Conservation (phyloP, 2,329 filamentous ascomycete genomes). For the Eurotiales sp. region DNA sequence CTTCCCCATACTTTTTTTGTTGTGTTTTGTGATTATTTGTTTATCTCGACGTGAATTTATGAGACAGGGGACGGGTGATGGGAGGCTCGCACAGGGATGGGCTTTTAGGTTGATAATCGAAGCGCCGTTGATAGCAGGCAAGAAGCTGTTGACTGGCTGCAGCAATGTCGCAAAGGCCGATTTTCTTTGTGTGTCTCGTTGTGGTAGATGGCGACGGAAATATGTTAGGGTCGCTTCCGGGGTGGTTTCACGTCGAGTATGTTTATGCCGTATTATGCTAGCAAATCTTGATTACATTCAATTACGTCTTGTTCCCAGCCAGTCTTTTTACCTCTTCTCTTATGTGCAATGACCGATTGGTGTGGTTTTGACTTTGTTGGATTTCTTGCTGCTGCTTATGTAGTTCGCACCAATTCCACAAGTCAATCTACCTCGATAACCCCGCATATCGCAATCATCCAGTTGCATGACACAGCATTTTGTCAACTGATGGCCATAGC, state of each 20-base stretch:
- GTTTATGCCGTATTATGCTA: not conserved
- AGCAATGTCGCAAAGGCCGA: not conserved
- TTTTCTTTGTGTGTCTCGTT: constrained; percentile 13
- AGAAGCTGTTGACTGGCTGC: not conserved
- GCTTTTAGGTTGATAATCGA: not conserved
- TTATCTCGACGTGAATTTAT: constrained; percentile 14
- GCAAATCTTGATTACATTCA: not conserved
- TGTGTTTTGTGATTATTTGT: constrained; percentile 1
- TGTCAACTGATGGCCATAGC: no score
- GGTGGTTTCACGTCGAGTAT: constrained; percentile 41
- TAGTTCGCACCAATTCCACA: no score
- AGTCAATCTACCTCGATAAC: no score
- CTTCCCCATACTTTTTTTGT: not conserved
- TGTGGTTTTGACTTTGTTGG: no score
- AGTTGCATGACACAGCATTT: no score
- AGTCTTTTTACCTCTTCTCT: constrained; percentile 12
- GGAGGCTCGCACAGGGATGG: not conserved
- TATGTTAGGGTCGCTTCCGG: constrained; percentile 47
- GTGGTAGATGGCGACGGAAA: constrained; percentile 38
- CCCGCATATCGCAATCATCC: no score
- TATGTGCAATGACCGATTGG: no score
- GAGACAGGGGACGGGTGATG: constrained; percentile 7
- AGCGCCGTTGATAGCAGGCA: not conserved
- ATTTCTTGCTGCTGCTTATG: no score
- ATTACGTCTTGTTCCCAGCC: constrained; percentile 7